A percentile compares a stretch with the other conserved stretches of the same genome.
phyloP scores from a whole-genome alignment of 192 early-diverging fungal genomes.

The Dispira simplex region DNA sequence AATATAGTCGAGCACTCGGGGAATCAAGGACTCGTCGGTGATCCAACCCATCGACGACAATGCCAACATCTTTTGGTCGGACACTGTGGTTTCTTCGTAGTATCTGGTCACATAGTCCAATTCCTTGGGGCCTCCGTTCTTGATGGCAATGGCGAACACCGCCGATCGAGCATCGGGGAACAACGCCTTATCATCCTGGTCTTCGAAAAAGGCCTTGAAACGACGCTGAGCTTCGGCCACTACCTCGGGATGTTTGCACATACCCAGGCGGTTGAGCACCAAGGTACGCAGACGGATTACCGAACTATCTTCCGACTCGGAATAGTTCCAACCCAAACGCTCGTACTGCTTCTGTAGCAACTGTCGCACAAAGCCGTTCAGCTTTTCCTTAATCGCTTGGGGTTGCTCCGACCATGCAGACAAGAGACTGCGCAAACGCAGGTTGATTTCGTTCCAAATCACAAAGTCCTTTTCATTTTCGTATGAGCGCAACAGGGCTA shows the following conservation, averaged over 20 bases:
- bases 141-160: slow-evolving; percentile 57
- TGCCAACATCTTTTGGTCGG: slow-evolving; percentile 53
- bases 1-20: slow-evolving; percentile 41
- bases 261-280: slow-evolving; percentile 52
- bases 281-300: slow-evolving; percentile 60
- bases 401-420: slow-evolving; percentile 53
- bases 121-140: slow-evolving; percentile 36
- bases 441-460: slow-evolving; percentile 50
- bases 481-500: slow-evolving; percentile 59
- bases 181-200: slow-evolving; percentile 48
- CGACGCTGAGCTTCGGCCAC: slow-evolving; percentile 49
- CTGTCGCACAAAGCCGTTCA: slow-evolving; percentile 47
- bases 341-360: slow-evolving; percentile 62
- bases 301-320: slow-evolving; percentile 51
- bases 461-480: slow-evolving; percentile 68
- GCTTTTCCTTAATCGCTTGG: slow-evolving; percentile 35
- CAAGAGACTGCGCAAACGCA: slow-evolving; percentile 36
- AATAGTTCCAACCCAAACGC: slow-evolving; percentile 64
- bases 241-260: slow-evolving; percentile 29
- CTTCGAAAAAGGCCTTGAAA: slow-evolving; percentile 44
- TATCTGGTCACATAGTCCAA: slow-evolving; percentile 48
- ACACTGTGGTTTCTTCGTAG: slow-evolving; percentile 38
- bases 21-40: slow-evolving; percentile 34
- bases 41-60: slow-evolving; percentile 42
- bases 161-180: slow-evolving; percentile 55